Evolutionary conservation across 2,329 filamentous ascomycete genomes (phyloP), one percentile per base, ranked within the genome.

Genomic region (Cordyceps tenuipes): DNA sequence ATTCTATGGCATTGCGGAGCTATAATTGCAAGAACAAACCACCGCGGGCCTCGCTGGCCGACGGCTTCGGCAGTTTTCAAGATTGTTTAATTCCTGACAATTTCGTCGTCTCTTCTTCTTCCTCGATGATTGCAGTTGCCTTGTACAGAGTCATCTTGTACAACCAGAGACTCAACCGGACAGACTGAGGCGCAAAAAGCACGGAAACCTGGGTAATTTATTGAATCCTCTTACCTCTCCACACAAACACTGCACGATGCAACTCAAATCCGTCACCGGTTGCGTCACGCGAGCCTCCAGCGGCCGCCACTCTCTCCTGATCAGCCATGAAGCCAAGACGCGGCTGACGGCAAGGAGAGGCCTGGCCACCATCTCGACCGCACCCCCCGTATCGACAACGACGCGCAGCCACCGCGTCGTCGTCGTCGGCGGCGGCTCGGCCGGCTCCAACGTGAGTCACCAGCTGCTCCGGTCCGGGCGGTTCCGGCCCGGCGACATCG

Each of bases 371-470:
- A 51, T 3, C 13, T 36, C n/a, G 2, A 3, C 10, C 17, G 17
- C n/a, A 2, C 29, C 12, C 9, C 29, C 12, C 9, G 48, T 36
- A 0, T 7, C 12, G 1, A 51, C 29, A 2, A 21, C 47, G 31
- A 51, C 29, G 29, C 29, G 29, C 17, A 36, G 75, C 63, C 86
- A 89, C 76, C 84, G 80, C 66, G 76, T 89, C 15, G 83, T 89
- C 12, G 79, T 90, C 1, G 75, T 90, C 34, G 87, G 87, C 52
- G 85, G 82, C 56, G 87, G 87, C 34, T 77, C 82, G 13, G 87
- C 86, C 41, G 87, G 87, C 54, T 72, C 89, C 17, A 73, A 82
- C 1, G 80, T 88, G 67, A 84, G 83, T 66, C 85, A 89, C 66
- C 87, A 90, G 72, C 79, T 90, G 3, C 78, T 88, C 3, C 78